Percentiles rank a stretch among this genome's conserved stretches.
phyloP scores from a whole-genome alignment of 805 yeast species.

The Metschnikowia lunata region DNA sequence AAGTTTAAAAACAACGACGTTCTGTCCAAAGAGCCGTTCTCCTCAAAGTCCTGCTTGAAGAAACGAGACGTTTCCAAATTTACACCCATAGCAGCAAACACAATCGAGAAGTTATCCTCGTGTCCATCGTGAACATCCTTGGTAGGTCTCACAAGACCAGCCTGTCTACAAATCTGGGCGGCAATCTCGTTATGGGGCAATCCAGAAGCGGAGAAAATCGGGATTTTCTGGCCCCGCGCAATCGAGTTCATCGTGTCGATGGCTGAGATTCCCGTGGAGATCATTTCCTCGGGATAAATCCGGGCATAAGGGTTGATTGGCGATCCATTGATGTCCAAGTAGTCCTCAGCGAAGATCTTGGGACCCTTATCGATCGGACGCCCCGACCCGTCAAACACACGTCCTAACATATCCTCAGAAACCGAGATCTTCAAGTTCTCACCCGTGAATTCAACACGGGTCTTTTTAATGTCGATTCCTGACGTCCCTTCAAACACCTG shows the following conservation, averaged over 20 bases:
- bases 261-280: slow-evolving; percentile 97
- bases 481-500: slow-evolving; percentile 99
- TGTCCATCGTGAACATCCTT: slow-evolving; percentile 99
- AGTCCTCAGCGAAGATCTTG: slow-evolving; percentile 96
- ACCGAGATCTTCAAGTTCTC: slow-evolving; percentile 90
- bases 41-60: slow-evolving; percentile 99
- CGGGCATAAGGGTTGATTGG: slow-evolving; percentile 98
- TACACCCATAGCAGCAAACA: slow-evolving; percentile 99
- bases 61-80: slow-evolving; percentile 97
- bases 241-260: slow-evolving; percentile 99
- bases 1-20: slow-evolving; percentile 93
- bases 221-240: slow-evolving; percentile 99
- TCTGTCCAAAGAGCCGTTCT: slow-evolving; percentile 97
- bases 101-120: slow-evolving; percentile 98
- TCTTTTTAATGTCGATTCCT: slow-evolving; percentile 97
- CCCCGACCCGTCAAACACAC: slow-evolving; percentile 98
- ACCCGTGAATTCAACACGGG: slow-evolving; percentile 96
- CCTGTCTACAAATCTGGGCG: slow-evolving; percentile 99
- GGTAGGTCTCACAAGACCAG: slow-evolving; percentile 98
- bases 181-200: slow-evolving; percentile 99
- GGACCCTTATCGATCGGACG: slow-evolving; percentile 98
- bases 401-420: slow-evolving; percentile 94
- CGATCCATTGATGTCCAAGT: slow-evolving; percentile 96
- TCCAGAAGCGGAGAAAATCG: slow-evolving; percentile 98
- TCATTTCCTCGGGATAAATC: slow-evolving; percentile 99